Evolutionary conservation across 768 basidiomycete genomes (phyloP).

Genomic region (Lactarius hatsudake): DNA sequence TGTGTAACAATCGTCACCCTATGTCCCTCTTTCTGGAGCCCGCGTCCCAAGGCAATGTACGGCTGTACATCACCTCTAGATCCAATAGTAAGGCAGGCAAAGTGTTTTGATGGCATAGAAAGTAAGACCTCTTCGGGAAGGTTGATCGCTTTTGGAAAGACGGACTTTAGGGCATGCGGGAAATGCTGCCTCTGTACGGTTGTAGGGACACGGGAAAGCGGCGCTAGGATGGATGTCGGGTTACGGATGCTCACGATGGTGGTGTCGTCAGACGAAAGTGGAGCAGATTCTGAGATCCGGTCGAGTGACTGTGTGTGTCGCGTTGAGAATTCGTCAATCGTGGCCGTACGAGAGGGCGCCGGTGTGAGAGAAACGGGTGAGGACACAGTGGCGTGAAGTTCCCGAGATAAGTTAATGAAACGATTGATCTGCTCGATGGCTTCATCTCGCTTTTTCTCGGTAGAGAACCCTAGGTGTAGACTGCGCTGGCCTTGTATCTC

Average conservation of each 20-base stretch:
- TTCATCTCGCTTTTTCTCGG: conserved; percentile 18
- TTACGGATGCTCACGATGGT: not conserved
- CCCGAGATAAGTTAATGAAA: conserved; percentile 13
- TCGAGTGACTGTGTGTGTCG: not conserved
- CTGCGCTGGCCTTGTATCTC: conserved; percentile 19
- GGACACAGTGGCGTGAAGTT: not conserved
- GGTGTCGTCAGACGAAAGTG: not conserved
- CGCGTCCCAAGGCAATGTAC: conserved; percentile 44
- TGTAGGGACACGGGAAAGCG: conserved; percentile 44
- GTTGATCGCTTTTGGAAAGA: conserved; percentile 50
- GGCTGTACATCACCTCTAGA: conserved; percentile 55
- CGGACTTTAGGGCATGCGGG: conserved; percentile 32
- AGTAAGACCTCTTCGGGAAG: conserved; percentile 39
- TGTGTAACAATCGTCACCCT: conserved; percentile 48
- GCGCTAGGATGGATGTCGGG: conserved; percentile 43
- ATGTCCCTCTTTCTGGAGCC: conserved; percentile 44
- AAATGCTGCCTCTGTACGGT: conserved; percentile 34
- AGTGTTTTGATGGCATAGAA: conserved; percentile 44
- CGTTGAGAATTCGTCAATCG: not conserved
- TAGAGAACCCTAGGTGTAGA: conserved; percentile 19
- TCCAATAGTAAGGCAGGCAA: conserved; percentile 65
- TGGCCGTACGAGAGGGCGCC: not conserved
- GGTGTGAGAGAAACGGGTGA: conserved; percentile 7
- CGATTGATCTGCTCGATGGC: conserved; percentile 17
- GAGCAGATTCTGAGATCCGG: not conserved